Evolutionary conservation across 2,329 filamentous ascomycete species (phyloP).

Genomic region (Lachnellula occidentalis): DNA sequence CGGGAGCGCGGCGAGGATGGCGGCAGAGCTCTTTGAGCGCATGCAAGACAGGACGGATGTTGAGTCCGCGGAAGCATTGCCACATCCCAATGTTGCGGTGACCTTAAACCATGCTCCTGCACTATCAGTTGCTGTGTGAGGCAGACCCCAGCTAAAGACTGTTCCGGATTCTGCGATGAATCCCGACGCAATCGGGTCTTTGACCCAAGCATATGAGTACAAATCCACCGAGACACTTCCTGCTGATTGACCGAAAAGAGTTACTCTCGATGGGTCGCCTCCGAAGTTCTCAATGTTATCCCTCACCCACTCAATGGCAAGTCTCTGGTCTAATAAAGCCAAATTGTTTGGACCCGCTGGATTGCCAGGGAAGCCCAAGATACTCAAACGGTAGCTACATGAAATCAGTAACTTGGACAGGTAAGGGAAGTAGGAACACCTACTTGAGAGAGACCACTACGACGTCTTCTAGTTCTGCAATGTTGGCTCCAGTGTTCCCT

Average conservation of each 20-base stretch:
- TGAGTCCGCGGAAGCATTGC: conserved; percentile 19
- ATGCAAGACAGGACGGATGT: conserved; percentile 25
- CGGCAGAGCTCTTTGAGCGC: conserved; percentile 16
- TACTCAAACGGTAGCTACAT: conserved; percentile 34
- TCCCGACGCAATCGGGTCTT: conserved; percentile 30
- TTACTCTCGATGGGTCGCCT: conserved; percentile 50
- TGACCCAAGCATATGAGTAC: conserved; percentile 29
- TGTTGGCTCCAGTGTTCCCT: conserved; percentile 39
- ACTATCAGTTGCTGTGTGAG: conserved; percentile 12
- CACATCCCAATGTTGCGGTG: conserved; percentile 25
- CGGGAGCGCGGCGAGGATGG: conserved; percentile 20
- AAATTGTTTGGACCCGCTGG: conserved; percentile 41
- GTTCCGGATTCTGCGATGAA: conserved; percentile 32
- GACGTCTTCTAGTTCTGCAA: conserved; percentile 39
- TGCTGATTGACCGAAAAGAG: conserved; percentile 49
- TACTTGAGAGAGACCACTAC: conserved; percentile 45
- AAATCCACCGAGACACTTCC: conserved; percentile 48
- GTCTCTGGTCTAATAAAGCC: conserved; percentile 57
- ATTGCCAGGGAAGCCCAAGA: conserved; percentile 36
- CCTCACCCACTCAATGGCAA: conserved; percentile 54
- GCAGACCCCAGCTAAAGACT: conserved; percentile 24
- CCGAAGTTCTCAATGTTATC: conserved; percentile 56
- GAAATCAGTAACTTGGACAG: conserved; percentile 14
- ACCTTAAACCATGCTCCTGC: conserved; percentile 25
- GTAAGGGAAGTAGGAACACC: conserved; percentile 9